Conservation (phyloP, 225 moss, liverwort and hornwort genomes). For the Sphagnum tenellum region DNA sequence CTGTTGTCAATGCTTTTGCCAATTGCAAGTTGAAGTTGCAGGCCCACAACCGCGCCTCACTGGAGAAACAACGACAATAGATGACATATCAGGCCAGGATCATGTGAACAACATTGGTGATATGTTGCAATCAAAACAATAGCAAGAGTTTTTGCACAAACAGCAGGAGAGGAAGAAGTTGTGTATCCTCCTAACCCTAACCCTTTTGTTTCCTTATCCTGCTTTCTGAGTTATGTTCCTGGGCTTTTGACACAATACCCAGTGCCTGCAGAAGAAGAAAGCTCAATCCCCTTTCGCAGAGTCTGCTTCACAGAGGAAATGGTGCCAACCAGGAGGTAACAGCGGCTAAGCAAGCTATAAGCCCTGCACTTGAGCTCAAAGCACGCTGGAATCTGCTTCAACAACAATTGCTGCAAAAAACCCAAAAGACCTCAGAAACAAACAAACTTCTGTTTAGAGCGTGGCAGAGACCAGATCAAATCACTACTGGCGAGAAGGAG, state of each 20-base stretch:
- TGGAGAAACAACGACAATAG: constrained; percentile 13
- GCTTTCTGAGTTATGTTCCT: too few species aligned
- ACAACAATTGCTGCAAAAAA: constrained; percentile 80
- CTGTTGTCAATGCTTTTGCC: constrained; percentile 79
- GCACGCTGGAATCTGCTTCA: constrained; percentile 95
- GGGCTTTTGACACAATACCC: constrained; percentile 27
- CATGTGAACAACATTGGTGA: too few species aligned
- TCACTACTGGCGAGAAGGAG: background rate
- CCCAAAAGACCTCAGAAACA: background rate
- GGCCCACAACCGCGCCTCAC: constrained; percentile 75
- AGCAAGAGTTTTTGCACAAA: too few species aligned
- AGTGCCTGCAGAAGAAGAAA: constrained; percentile 54
- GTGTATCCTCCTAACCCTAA: too few species aligned
- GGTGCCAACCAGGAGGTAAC: constrained; percentile 82
- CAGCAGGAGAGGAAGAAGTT: too few species aligned
- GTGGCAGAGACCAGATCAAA: background rate
- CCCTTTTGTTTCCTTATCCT: too few species aligned
- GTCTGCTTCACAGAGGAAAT: constrained; percentile 70
- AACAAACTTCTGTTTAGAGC: constrained; percentile 1
- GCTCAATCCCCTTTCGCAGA: constrained; percentile 83
- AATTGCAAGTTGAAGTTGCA: constrained; percentile 97
- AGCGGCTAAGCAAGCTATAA: constrained; percentile 80
- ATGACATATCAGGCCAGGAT: too few species aligned
- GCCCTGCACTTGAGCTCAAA: constrained; percentile 96
- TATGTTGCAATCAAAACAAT: too few species aligned